Base-by-base conservation (phyloP, 257 asterid genomes). In the Scutellaria barbata region DNA sequence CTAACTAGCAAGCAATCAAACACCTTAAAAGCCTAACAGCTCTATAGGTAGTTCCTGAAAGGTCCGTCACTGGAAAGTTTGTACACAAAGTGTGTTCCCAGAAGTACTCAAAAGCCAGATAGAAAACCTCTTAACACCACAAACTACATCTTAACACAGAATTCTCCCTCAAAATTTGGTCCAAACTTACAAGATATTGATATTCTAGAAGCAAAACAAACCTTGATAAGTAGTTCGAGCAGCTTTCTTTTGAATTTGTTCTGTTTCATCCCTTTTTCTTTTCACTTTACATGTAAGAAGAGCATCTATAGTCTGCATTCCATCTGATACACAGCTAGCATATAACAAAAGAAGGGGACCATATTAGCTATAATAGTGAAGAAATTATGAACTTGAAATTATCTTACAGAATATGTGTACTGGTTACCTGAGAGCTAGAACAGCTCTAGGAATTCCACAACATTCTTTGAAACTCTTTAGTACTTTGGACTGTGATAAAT, bases 241-340 rank as follows among this genome's bases (percentile, higher is more conserved):
- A 73, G 59, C 80, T 77, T 70, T 86, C 55, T 75, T 86, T 64
- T 75, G 77, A 79, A 59, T 50, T 22, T 50, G 57, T 71, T 92
- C 92, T 11, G 72, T 76, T 61, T 79, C 87, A 7, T 85, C 92
- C 81, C 96, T 80, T 82, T 92, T 95, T 85, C 99, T 84, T 83
- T 94, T 94, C 50, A 86, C 58, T 84, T 78, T 90, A 86, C 92
- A 86, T 66, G 97, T 92, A 79, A 95, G 97, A 59, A 95, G 95
- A 33, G 96, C 79, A 80, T 95, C 99, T 69, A 95, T 64, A 66
- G 98, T 92, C 83, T 87, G 97, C 87, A 86, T 81, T 69, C 93
- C 89, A 84, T 92, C 98, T 87, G 96, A 88, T 88, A 81, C 81
- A 74, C 93, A 92, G 79, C 98, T 95, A 87, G 77, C 82, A 84